Base-by-base conservation (phyloP, 2,329 filamentous ascomycete genomes). In the Aspergillus sp. region DNA sequence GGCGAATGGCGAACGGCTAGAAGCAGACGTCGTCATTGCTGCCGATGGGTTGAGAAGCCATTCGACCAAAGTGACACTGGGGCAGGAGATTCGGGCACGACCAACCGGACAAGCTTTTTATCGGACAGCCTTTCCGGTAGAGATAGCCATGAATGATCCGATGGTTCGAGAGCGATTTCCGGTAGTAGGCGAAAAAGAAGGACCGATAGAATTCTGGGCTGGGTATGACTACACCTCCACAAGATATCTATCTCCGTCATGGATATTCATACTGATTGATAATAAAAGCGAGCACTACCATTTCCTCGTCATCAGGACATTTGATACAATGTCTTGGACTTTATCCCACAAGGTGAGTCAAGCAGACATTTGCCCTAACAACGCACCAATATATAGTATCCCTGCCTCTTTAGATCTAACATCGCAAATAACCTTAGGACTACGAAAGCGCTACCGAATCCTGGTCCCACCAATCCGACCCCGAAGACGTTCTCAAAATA, bases 111-210 rank as follows among this genome's bases (percentile, higher is more conserved):
- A 63, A 41, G 47, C 57, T 2, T 38, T 65, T 9, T 66, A 63
- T 36, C 64, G 64, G 21, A 56, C 60, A 17, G 57, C 64, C 7
- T 65, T 57, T 28, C 62, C 62, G 1, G 52, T 43, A 5, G 59
- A 57, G 17, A 32, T 69, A 12, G 67, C 68, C 53, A 65, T 65
- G 19, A 60, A 62, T 21, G 39, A 62, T 39, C 60, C 66, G 41
- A 58, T 58, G 23, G 66, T 65, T 13, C 15, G 53, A 25, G 41
- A 52, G 30, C 57, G 60, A 21, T 54, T 63, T 17, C 60, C 55
- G 3, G 43, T 55, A 4, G 23, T 50, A 12, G 25, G 30, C 3
- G 47, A 17, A 5, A 23, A 45, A 3, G 47, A 30, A 17, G 47
- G 23, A 12, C 15, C 25, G 23, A 50, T 50, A 3, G 47, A 50